Evolutionary conservation across 352 stramenopile species (phyloP), one percentile per base, ranked within the genome.

Genomic region (Aphanomyces euteiches): DNA sequence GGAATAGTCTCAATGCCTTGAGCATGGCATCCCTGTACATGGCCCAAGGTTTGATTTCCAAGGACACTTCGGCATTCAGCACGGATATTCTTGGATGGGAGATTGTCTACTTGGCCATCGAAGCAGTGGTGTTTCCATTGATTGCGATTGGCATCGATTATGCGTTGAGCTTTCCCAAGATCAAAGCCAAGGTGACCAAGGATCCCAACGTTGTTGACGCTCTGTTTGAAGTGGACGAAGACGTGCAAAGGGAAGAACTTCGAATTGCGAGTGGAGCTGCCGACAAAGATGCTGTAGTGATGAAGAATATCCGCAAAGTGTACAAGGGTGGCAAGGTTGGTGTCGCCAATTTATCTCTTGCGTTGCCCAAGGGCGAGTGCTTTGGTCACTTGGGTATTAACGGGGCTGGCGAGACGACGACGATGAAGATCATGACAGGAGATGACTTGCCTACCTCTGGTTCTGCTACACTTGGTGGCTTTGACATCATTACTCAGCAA

Each of bases 371-470:
- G n/a, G 92, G 94, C 39, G 90, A 98, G 66, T 97, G 91, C 71
- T 98, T 98, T 75, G 95, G 95, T 0, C 92, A 97, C 41, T 72
- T 98, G 47, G 95, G 95, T 39, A 96, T 98, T 63, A 98, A 98
- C 65, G 93, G 95, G 36, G 96, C 85, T 5, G 95, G 95, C 41
- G 98, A 99, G 74, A 97, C 92, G 7, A 98, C 95, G 28, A 97
- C 94, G 6, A 96, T 98, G 79, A 97, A 96, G 70, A 97, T 98
- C 81, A 75, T 99, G n/a, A 97, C 88, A 7, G 90, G 68, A 0
- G 60, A 74, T 21, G 38, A 47, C 2, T 28, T 74, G 38, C 34
- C 58, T 3, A 41, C 60, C 53, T 64, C 0, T 1, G 82, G 82
- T 10, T 64, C n/a, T 12, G 80, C 73, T 0, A 83, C 66, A 28